A percentile compares a stretch with the other conserved stretches of the same genome.
These are phyloP conservation scores for Ceriops decandra DNA, from an alignment of 345 rosid genomes.

Conservation along the genomic window DNA sequence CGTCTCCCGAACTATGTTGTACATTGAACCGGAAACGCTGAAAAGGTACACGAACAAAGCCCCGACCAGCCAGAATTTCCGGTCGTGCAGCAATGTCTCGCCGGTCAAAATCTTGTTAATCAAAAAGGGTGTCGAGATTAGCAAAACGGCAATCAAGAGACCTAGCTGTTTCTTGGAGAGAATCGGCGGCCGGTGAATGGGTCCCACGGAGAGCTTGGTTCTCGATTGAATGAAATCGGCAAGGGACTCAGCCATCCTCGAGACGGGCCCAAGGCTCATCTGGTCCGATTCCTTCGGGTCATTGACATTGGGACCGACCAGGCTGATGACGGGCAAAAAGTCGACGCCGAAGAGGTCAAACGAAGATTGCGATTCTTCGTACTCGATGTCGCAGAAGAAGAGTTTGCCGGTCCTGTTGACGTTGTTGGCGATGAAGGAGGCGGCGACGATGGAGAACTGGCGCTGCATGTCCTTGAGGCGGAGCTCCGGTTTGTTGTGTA, in stretches of 20 bases:
- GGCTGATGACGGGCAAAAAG: conserved; percentile 81
- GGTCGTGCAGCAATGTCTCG: conserved; percentile 58
- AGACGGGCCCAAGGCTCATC: conserved; percentile 62
- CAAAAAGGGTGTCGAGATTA: conserved; percentile 45
- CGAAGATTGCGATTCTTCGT: conserved; percentile 57
- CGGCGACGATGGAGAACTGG: conserved; percentile 65
- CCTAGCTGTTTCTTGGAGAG: conserved; percentile 45
- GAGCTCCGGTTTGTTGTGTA: conserved; percentile 62
- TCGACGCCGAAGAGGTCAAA: conserved; percentile 73
- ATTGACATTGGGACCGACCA: conserved; percentile 46
- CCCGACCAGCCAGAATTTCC: conserved; percentile 57
- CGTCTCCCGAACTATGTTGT: conserved; percentile 66
- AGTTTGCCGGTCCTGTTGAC: conserved; percentile 41
- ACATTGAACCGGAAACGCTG: conserved; percentile 82
- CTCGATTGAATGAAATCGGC: conserved; percentile 59
- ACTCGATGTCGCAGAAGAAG: conserved; percentile 82
- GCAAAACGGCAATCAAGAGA: conserved; percentile 24
- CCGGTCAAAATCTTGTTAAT: conserved; percentile 47
- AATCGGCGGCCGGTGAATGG: conserved; percentile 63
- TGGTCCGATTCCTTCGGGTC: conserved; percentile 53
- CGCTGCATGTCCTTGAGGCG: conserved; percentile 58
- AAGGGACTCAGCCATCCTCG: conserved; percentile 79
- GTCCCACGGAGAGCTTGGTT: conserved; percentile 59
- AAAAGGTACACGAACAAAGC: conserved; percentile 68
- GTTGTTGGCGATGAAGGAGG: conserved; percentile 73